Evolutionary conservation across 2,329 filamentous ascomycete genomes (phyloP).

Genomic region (Beauveria pseudobassiana): DNA sequence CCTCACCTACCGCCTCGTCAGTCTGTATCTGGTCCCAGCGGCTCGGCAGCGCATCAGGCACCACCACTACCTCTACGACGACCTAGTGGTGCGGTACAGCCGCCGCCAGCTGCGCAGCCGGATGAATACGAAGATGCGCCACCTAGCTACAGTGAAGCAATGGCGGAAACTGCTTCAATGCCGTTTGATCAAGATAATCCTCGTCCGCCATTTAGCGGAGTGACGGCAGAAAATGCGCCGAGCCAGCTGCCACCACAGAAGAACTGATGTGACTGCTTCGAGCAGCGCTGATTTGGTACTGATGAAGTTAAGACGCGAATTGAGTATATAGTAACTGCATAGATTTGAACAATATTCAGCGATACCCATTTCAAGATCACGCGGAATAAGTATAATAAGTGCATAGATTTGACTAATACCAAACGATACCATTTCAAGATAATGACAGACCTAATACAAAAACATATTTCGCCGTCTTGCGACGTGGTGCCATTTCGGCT

Average conservation of each 20-base stretch:
- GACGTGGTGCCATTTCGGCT: too few relatives aligned
- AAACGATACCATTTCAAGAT: neutral
- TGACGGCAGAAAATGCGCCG: conserved; percentile 53
- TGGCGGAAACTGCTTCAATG: conserved; percentile 65
- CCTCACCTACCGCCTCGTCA: conserved; percentile 17
- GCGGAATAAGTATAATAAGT: too few relatives aligned
- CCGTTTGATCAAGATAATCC: conserved; percentile 56
- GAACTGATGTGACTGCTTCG: conserved; percentile 18
- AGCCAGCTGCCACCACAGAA: conserved; percentile 40
- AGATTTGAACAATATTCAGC: conserved; percentile 4
- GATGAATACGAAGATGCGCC: conserved; percentile 67
- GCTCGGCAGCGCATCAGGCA: conserved; percentile 13
- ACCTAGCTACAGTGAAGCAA: conserved; percentile 88
- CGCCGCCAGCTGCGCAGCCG: conserved; percentile 43
- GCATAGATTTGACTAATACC: too few relatives aligned
- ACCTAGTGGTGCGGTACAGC: conserved; percentile 45
- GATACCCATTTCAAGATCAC: conserved; percentile 1
- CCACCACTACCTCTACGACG: conserved; percentile 22
- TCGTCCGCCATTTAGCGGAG: conserved; percentile 60
- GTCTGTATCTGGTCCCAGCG: conserved; percentile 2
- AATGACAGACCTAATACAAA: neutral
- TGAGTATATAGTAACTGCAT: neutral
- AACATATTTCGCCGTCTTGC: too few relatives aligned
- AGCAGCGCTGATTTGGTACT: neutral
- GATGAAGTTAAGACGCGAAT: neutral